Conservation (phyloP, 179 eudicot genomes). For the Sideroxylon spinosum region DNA sequence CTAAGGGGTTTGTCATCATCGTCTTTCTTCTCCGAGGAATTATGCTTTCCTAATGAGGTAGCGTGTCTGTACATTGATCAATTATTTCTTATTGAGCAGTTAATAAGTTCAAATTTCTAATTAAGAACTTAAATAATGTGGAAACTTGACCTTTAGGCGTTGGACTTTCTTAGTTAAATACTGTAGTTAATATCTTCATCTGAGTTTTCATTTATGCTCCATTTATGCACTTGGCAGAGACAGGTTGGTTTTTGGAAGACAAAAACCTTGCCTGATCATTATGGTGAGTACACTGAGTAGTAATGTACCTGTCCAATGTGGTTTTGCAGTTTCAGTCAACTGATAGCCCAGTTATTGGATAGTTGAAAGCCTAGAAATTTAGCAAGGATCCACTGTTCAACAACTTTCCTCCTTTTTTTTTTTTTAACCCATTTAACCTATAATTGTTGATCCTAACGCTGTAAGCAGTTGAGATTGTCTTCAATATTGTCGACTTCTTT, state of each 20-base stretch:
- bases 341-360: neutral
- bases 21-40: slow-evolving; percentile 41
- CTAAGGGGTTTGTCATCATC: slow-evolving; percentile 38
- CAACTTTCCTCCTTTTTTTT: neutral
- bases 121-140: neutral
- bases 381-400: slow-evolving; percentile 4
- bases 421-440: neutral
- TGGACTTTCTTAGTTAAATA: neutral
- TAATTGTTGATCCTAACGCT: neutral
- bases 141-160: too few species aligned
- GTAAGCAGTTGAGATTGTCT: too few species aligned
- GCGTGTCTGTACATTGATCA: slow-evolving; percentile 6
- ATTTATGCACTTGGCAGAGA: slow-evolving; percentile 40
- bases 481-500: neutral
- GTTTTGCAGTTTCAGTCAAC: too few species aligned
- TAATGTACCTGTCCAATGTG: neutral
- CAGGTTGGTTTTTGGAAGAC: slow-evolving; percentile 50
- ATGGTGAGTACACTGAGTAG: slow-evolving; percentile 33
- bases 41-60: slow-evolving; percentile 50
- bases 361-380: slow-evolving; percentile 1
- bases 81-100: slow-evolving; percentile 9
- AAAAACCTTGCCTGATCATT: slow-evolving; percentile 33
- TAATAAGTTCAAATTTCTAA: neutral
- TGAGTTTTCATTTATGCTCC: slow-evolving; percentile 11
- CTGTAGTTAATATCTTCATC: neutral